A percentile compares a stretch with the other conserved stretches of the same genome.
phyloP scores from a whole-genome alignment of 306 rosid genomes.

The Dryas drummondii region DNA sequence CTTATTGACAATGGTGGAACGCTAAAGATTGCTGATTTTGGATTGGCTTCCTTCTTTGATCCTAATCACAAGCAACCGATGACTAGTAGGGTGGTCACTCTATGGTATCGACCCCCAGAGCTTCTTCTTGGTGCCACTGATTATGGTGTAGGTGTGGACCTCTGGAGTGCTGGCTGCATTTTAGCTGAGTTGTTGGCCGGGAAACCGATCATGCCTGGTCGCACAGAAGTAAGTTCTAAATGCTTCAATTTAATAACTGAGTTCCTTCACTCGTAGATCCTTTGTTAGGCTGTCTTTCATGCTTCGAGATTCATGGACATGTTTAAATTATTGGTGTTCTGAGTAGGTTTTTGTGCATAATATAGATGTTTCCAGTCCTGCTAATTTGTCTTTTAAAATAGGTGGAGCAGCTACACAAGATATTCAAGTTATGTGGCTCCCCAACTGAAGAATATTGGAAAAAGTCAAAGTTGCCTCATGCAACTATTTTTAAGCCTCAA shows the following conservation, averaged over 20 bases:
- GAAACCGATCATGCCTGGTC: slow-evolving; percentile 94
- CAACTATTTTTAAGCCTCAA: slow-evolving; percentile 83
- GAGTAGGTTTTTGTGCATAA: slow-evolving; percentile 22
- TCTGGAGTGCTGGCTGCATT: slow-evolving; percentile 98
- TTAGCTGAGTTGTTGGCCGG: slow-evolving; percentile 84
- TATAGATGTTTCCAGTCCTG: slow-evolving; percentile 21
- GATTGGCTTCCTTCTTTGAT: slow-evolving; percentile 79
- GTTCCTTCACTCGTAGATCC: slow-evolving; percentile 19
- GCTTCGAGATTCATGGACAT: slow-evolving; percentile 27
- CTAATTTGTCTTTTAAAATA: slow-evolving; percentile 29
- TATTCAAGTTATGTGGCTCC: slow-evolving; percentile 91
- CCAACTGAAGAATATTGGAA: slow-evolving; percentile 92
- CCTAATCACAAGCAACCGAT: slow-evolving; percentile 85
- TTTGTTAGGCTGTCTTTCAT: slow-evolving; percentile 19
- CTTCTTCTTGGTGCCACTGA: slow-evolving; percentile 92
- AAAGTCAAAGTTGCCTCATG: slow-evolving; percentile 82
- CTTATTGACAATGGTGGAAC: slow-evolving; percentile 78
- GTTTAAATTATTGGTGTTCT: slow-evolving; percentile 19
- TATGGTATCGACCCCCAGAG: slow-evolving; percentile 93
- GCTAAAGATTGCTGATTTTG: slow-evolving; percentile 91
- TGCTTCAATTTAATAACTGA: slow-evolving; percentile 8
- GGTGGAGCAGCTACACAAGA: slow-evolving; percentile 96
- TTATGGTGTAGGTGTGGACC: slow-evolving; percentile 81
- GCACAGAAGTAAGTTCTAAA: slow-evolving; percentile 68
- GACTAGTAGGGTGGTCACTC: slow-evolving; percentile 93